Conservation (phyloP, 305 asterid species). For the Salvia sclarea region DNA sequence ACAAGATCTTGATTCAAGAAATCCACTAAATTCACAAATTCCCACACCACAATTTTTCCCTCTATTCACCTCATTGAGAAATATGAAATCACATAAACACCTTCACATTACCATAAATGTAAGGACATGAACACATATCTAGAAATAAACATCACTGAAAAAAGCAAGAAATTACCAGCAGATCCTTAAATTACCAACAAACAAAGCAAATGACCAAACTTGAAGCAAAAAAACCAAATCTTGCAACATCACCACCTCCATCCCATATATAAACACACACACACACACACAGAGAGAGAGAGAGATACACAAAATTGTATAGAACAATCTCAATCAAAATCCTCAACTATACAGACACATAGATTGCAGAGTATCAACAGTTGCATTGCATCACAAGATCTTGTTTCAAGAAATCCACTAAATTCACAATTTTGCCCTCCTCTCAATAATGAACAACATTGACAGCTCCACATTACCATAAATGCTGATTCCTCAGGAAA, state of each 20-base stretch:
- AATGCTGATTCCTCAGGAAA: background rate
- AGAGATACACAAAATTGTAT: background rate
- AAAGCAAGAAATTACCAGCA: slow-evolving; percentile 51
- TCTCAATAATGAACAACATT: background rate
- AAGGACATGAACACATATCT: background rate
- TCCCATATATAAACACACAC: too few species aligned
- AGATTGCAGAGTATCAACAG: too few species aligned
- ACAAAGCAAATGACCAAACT: slow-evolving; percentile 51
- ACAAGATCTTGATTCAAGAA: slow-evolving; percentile 14
- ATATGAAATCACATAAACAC: slow-evolving; percentile 23
- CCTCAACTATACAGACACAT: too few species aligned
- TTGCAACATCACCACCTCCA: slow-evolving; percentile 56
- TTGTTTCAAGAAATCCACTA: slow-evolving; percentile 17
- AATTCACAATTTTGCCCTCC: slow-evolving; percentile 13
- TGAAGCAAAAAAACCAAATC: slow-evolving; percentile 46
- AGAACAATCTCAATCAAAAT: slow-evolving; percentile 30
- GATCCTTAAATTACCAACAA: slow-evolving; percentile 60
- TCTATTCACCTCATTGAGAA: slow-evolving; percentile 12
- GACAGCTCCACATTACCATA: slow-evolving; percentile 28
- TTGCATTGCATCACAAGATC: too few species aligned
- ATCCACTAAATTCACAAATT: slow-evolving; percentile 24
- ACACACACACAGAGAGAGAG: slow-evolving; percentile 38
- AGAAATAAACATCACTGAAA: slow-evolving; percentile 5
- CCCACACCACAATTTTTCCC: slow-evolving; percentile 21
- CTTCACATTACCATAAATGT: slow-evolving; percentile 24